Evolutionary conservation across 805 yeast species (phyloP).

Genomic region (Metschnikowia henanensis): DNA sequence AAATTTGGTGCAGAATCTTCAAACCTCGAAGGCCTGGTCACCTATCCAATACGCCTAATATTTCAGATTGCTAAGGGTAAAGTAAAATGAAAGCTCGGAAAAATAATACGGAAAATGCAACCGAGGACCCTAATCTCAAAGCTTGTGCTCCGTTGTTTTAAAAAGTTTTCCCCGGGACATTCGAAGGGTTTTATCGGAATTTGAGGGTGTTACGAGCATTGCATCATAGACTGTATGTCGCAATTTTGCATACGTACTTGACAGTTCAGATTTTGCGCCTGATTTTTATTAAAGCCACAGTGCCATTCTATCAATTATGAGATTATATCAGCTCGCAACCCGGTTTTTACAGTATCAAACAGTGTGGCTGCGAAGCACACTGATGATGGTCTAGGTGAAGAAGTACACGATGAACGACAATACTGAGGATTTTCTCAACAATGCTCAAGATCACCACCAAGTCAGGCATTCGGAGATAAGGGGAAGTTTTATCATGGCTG

Average conservation of each 20-base stretch:
- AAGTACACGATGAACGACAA: too few relatives aligned
- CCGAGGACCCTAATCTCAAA: background rate
- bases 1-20: background rate
- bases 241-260: slow-evolving; percentile 5
- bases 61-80: too few relatives aligned
- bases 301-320: background rate
- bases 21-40: background rate
- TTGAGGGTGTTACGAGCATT: slow-evolving; percentile 6
- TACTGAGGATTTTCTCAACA: too few relatives aligned
- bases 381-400: too few relatives aligned
- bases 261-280: slow-evolving; percentile 3
- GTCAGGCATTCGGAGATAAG: background rate
- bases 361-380: too few relatives aligned
- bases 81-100: too few relatives aligned
- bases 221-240: slow-evolving; percentile 7
- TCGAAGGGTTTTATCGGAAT: slow-evolving; percentile 5
- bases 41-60: too few relatives aligned
- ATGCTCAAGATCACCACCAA: background rate
- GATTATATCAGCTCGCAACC: too few relatives aligned
- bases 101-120: too few relatives aligned
- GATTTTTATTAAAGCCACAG: background rate
- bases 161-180: slow-evolving; percentile 1
- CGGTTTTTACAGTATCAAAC: too few relatives aligned
- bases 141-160: background rate
- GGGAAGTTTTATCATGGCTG: background rate